Base-by-base conservation (phyloP, 2,329 filamentous ascomycete species). In the Colletotrichum siamense region DNA sequence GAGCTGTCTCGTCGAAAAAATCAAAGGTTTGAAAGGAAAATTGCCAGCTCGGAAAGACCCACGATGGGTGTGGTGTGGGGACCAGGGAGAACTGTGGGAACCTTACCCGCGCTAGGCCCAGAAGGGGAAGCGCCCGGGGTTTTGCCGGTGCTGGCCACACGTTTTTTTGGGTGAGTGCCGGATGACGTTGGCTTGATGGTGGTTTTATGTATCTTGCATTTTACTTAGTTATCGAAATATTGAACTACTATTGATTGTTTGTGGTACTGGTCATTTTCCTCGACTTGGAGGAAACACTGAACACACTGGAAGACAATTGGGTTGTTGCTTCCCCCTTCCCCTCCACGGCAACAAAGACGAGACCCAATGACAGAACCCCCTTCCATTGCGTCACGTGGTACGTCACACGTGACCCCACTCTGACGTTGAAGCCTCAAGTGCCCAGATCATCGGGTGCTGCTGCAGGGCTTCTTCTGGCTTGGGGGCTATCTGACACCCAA, bases 21-120 rank as follows among this genome's bases (percentile, higher is more conserved):
- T 76, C 69, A 73, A 77, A 77, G 77, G 77, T 75, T 73, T 75
- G 75, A 77, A 75, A 77, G 77, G 77, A 78, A 78, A 78, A 78
- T 78, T 78, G 77, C 75, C 77, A 78, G 77, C 76, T 78, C 65
- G 73, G 76, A 71, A 67, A 32, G 75, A 75, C 66, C 75, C 75
- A 77, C 75, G 75, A 77, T 75, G 52, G 26, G 52, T 49, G 52
- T 57, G 75, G 71, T 77, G 75, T 71, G 75, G 44, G 44, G 71
- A 77, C 75, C 72, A 71, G 75, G 66, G 74, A 76, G 70, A 69
- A 68, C 39, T 68, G 70, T 76, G 73, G 73, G 22, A 52, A 76
- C 64, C 5, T 6, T 10, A 15, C 8, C 10, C 55, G 44, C 65
- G 65, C 74, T 76, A 73, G 34, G 5, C 70, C 70, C 1, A 2